phyloP scores from a whole-genome alignment of 257 asterid genomes.

The Solanum chiquidenum region DNA sequence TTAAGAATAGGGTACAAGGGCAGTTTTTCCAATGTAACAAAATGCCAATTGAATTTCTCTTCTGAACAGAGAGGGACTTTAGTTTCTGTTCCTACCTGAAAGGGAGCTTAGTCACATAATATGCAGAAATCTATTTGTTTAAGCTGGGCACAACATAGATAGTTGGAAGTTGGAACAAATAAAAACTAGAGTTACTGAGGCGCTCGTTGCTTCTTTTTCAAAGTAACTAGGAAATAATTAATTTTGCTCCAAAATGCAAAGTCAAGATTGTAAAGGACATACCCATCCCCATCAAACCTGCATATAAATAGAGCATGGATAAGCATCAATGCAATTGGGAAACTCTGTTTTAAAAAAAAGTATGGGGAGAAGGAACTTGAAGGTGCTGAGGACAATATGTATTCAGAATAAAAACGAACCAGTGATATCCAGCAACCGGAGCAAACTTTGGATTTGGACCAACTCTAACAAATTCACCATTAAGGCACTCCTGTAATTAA shows the following conservation, averaged over 20 bases:
- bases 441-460: conserved; percentile 88
- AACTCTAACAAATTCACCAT: conserved; percentile 94
- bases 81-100: neutral
- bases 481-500: conserved; percentile 69
- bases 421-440: conserved; percentile 96
- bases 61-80: neutral
- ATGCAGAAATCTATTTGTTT: neutral
- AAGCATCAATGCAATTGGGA: neutral
- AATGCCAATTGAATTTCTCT: neutral
- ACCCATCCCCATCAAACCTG: conserved; percentile 99
- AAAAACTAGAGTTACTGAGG: neutral
- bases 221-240: neutral
- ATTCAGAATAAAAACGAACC: conserved; percentile 29
- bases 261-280: conserved; percentile 20
- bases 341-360: neutral
- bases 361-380: neutral
- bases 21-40: neutral
- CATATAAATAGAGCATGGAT: conserved; percentile 16
- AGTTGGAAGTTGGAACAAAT: neutral
- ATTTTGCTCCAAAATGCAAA: conserved; percentile 10
- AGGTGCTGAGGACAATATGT: neutral
- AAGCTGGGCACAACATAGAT: neutral
- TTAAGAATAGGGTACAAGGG: neutral
- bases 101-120: neutral
- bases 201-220: neutral